Base-by-base conservation (phyloP, 1,284 basidiomycete genomes). In the Ustilago sp. region DNA sequence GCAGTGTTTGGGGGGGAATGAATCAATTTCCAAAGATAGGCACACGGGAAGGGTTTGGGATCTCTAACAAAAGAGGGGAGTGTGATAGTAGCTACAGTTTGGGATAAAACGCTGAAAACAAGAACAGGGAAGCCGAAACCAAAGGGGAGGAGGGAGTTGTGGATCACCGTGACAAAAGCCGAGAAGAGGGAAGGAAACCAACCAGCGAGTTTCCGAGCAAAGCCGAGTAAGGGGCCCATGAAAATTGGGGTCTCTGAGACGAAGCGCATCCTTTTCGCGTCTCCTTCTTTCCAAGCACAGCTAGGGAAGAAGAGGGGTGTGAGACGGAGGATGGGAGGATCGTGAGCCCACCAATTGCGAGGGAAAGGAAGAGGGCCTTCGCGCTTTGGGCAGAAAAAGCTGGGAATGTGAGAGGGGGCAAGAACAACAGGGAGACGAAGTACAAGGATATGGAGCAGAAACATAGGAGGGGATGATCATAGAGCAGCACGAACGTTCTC, bases 301-400 rank as follows among this genome's bases (percentile, higher is more conserved):
- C 48, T 28, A 51, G 17, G 17, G 35, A 38, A 38, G 17, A 11
- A 51, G 19, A 51, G 52, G n/a, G 35, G 23, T 8, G 28, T 13
- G 31, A 35, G 32, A 56, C 41, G 47, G 56, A 57, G 57, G 63
- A 63, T 56, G 57, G 65, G 23, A 28, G 8, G 28, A 50, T 28
- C 65, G 74, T 71, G 65, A 71, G 74, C 74, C 74, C 64, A 56
- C 70, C 70, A 68, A 68, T 45, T 2, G 19, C 35, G 34, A 15
- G 31, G 39, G 8, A 31, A 31, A 31, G 43, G 51, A 19, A n/a
- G 9, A 12, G 50, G 59, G 64, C 53, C 54, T 60, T 73, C 70
- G 62, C 59, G 70, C 64, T 73, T 63, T 65, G 74, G 74, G 74
- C 74, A 76, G 74, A 76, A 55, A 23, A 59, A 57, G 64, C 68